Percentiles rank a stretch among this genome's conserved stretches.
These are phyloP conservation scores for Botrytis deweyae DNA, from an alignment of 2,329 filamentous ascomycete genomes.

Conservation along the genomic window DNA sequence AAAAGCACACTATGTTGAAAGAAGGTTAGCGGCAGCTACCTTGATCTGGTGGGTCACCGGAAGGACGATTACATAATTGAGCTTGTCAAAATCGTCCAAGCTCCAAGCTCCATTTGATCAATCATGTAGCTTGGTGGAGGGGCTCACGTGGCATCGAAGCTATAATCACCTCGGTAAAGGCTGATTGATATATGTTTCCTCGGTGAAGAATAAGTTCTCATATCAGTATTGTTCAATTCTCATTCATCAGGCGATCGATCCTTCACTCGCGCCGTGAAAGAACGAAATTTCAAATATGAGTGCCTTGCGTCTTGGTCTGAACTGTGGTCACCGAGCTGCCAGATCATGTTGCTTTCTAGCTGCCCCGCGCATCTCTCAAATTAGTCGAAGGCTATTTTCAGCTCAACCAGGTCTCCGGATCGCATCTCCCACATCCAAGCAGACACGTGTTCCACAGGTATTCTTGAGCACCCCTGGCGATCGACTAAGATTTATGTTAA, in stretches of 20 bases:
- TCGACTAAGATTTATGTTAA: neutral
- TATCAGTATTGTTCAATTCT: neutral
- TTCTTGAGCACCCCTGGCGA: neutral
- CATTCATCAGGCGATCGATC: neutral
- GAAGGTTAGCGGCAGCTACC: neutral
- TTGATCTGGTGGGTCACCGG: too few species aligned
- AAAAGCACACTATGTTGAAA: neutral
- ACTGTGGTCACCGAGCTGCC: constrained; percentile 1
- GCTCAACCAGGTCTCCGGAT: neutral
- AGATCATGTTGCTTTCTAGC: neutral
- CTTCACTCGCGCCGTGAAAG: neutral
- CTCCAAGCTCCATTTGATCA: neutral
- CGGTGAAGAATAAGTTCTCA: neutral
- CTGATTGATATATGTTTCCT: neutral
- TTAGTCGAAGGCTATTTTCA: neutral
- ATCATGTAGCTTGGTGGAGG: neutral
- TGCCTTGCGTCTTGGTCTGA: constrained; percentile 4
- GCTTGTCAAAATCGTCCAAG: neutral
- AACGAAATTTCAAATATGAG: neutral
- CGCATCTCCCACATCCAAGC: neutral
- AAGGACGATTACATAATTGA: neutral
- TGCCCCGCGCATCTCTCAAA: neutral
- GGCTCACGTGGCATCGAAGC: neutral
- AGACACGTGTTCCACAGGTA: neutral
- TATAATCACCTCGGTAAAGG: neutral